Conservation (phyloP, 139 green algal genomes). For the Tetradesmus lagerheimii region DNA sequence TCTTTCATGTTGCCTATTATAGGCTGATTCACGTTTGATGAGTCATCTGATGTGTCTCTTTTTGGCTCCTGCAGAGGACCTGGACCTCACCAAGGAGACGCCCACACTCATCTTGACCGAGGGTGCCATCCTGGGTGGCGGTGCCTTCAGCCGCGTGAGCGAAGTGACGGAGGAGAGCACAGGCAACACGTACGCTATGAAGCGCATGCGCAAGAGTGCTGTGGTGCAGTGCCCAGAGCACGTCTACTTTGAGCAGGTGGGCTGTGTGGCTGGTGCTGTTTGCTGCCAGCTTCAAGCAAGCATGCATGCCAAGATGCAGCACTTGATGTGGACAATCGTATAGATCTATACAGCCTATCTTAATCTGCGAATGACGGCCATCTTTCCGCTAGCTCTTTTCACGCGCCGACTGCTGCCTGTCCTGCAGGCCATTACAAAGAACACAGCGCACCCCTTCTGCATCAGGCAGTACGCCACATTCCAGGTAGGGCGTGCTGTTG, state of each 20-base stretch:
- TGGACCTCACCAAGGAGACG: slow-evolving; percentile 56
- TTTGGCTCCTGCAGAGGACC: slow-evolving; percentile 55
- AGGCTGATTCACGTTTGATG: no score
- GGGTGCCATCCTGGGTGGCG: slow-evolving; percentile 86
- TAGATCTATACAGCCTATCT: no score
- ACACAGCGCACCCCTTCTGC: slow-evolving; percentile 95
- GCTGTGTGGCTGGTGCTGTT: neutral
- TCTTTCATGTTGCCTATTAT: no score
- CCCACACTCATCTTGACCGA: slow-evolving; percentile 82
- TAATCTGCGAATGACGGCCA: no score
- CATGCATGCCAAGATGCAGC: neutral
- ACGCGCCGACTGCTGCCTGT: slow-evolving; percentile 57
- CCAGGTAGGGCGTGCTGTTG: slow-evolving; percentile 64
- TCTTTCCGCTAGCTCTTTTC: slow-evolving; percentile 80
- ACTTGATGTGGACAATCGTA: no score
- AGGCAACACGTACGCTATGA: slow-evolving; percentile 88
- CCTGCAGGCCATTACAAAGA: slow-evolving; percentile 90
- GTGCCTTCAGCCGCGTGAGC: slow-evolving; percentile 90
- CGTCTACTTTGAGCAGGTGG: slow-evolving; percentile 94
- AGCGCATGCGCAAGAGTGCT: slow-evolving; percentile 93
- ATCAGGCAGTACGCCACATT: slow-evolving; percentile 96
- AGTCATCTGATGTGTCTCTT: no score
- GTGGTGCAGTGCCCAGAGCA: slow-evolving; percentile 95
- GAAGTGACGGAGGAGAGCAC: slow-evolving; percentile 79
- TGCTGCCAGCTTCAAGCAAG: slow-evolving; percentile 17